phyloP scores from a whole-genome alignment of 129 eudicot species.

The Tanacetum coccineum region DNA sequence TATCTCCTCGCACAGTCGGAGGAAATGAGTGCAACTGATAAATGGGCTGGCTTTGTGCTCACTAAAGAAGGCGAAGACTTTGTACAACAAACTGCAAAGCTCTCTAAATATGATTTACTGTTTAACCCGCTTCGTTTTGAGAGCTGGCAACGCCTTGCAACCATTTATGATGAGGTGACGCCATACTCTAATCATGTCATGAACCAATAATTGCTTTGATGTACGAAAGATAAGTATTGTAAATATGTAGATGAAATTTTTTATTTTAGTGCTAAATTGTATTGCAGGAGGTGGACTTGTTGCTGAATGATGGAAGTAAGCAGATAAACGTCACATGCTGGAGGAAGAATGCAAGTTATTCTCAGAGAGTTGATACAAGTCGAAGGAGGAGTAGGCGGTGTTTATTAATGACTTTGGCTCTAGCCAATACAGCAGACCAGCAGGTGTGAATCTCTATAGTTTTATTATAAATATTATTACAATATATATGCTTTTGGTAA shows the following conservation, averaged over 20 bases:
- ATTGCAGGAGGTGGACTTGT: constrained; percentile 91
- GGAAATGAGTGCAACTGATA: constrained; percentile 89
- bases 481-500: not conserved
- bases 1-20: constrained; percentile 83
- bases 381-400: constrained; percentile 96
- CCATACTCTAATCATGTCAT: constrained; percentile 17
- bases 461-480: not conserved
- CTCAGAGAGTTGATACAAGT: constrained; percentile 87
- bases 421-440: constrained; percentile 70
- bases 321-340: constrained; percentile 82
- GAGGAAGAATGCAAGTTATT: constrained; percentile 70
- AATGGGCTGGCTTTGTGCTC: constrained; percentile 97
- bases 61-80: constrained; percentile 97
- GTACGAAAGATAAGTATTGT: constrained; percentile 2
- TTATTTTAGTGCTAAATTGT: not conserved
- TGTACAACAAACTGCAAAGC: constrained; percentile 81
- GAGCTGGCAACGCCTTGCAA: constrained; percentile 97
- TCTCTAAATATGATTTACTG: constrained; percentile 81
- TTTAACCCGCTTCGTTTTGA: constrained; percentile 83
- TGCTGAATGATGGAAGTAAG: constrained; percentile 97
- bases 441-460: constrained; percentile 47
- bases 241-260: not conserved
- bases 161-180: constrained; percentile 87
- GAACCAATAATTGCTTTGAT: constrained; percentile 11
- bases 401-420: constrained; percentile 87